Percentiles rank a stretch among this genome's conserved stretches.
Conservation (phyloP, 2,329 filamentous ascomycete genomes). For the Paraphaeosphaeria minitans region DNA sequence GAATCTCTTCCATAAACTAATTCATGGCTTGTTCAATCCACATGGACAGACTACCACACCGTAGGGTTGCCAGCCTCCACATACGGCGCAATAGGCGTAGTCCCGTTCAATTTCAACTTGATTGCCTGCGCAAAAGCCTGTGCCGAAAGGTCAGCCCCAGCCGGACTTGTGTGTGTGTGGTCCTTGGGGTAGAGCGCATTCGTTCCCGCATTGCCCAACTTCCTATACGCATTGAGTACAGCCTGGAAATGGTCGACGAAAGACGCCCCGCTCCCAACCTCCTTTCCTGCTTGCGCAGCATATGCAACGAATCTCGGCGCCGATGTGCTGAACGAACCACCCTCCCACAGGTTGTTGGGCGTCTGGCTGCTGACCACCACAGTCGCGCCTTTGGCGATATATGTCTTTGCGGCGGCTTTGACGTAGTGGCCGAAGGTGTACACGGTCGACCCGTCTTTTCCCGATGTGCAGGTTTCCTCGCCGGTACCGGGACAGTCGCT, state of each 20-base stretch:
- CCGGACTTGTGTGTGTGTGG: slow-evolving; percentile 66
- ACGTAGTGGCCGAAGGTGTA: slow-evolving; percentile 67
- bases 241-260: slow-evolving; percentile 68
- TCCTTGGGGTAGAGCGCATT: slow-evolving; percentile 63
- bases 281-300: slow-evolving; percentile 51
- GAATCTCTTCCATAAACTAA: too few species aligned
- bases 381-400: slow-evolving; percentile 61
- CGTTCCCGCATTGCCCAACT: slow-evolving; percentile 56
- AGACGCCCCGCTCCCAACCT: slow-evolving; percentile 51
- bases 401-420: slow-evolving; percentile 60
- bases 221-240: slow-evolving; percentile 59
- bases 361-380: slow-evolving; percentile 65
- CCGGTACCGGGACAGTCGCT: slow-evolving; percentile 64
- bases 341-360: slow-evolving; percentile 68
- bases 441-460: slow-evolving; percentile 59
- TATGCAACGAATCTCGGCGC: slow-evolving; percentile 63
- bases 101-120: slow-evolving; percentile 3
- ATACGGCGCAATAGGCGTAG: slow-evolving; percentile 2
- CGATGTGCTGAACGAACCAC: slow-evolving; percentile 56
- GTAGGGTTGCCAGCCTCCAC: slow-evolving; percentile 2
- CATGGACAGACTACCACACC: slow-evolving; percentile 5
- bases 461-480: slow-evolving; percentile 59
- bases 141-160: slow-evolving; percentile 61
- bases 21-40: too few species aligned
- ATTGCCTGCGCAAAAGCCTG: slow-evolving; percentile 65